Base-by-base conservation (phyloP, 2,329 filamentous ascomycete species). In the Emmonsiellopsis sp. region DNA sequence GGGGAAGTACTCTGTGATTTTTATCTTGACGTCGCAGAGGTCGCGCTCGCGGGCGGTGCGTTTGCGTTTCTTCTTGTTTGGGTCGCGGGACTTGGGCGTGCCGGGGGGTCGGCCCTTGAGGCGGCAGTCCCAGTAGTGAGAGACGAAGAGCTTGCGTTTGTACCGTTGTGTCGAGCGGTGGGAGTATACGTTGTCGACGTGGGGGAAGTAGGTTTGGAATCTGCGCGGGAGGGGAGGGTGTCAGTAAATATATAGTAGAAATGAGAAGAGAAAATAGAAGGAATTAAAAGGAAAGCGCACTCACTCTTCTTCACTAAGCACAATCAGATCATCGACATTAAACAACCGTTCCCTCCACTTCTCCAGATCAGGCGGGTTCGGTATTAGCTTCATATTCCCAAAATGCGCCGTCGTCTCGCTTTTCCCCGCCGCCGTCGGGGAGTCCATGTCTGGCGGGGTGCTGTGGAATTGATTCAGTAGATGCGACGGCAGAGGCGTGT, bases 11-110 rank as follows among this genome's bases (percentile, higher is more conserved):
- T 91, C 87, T 2, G 86, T 89, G 55, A 91, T 88, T 68, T 90
- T 91, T 67, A 91, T 89, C 71, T 91, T 91, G 58, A 91, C 87
- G 67, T 91, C 86, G 66, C 87, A 92, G n/a, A 90, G 76, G 69
- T 90, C 85, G 10, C 85, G 77, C 67, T 87, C 83, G 42, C 87
- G 77, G n/a, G 84, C 84, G 37, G 79, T 82, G 31, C 87, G 82
- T 69, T 88, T 90, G 39, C 87, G 79, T 68, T 89, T 90, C 76
- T 88, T 90, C 74, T 89, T 90, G 65, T 82, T 84, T 0, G 87
- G 87, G 61, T 91, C 86, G 46, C 86, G 82, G 0, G 85, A 87
- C 66, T 91, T 90, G 55, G 85, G 84, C 3, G 87, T 91, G 33
- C 87, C 87, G 0, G 87, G 83, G 0, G 87, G 86, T 0, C 87